Base-by-base conservation (phyloP, 2,329 filamentous ascomycete species). In the Trichoderma sp. region DNA sequence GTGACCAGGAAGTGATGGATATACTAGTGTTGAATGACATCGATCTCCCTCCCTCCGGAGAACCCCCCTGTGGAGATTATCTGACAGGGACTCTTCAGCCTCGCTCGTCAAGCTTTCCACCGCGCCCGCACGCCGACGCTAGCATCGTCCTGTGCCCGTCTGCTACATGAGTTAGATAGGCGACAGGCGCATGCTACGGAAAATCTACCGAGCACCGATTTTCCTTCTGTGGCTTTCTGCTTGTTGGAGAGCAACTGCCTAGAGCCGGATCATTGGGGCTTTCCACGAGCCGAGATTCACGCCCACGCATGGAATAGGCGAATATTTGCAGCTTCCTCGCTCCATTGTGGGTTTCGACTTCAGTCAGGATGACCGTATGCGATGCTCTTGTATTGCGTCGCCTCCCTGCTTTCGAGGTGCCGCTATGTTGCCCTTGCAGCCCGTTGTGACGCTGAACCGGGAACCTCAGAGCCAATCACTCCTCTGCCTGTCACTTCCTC, bases 51-150 rank as follows among this genome's bases (percentile, higher is more conserved):
- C 28, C 14, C 21, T 24, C 21, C 21, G 21, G 21, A 7, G 3
- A 5, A 14, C 15, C 28, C 30, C 34, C 34, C 14, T 26, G 45
- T 30, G 21, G 24, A 28, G 48, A 39, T 44, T 28, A 17, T n/a
- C 19, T 19, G 60, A 63, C 60, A 55, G 50, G 60, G 60, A 15
- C 17, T 21, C 24, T 45, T 62, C 59, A 61, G 58, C 59, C 59
- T 62, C 59, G 21, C 48, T 60, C 51, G 51, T 55, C 21, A 47
- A 28, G 41, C 17, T 21, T 24, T 44, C 28, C 28, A 52, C 50
- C 50, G 50, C 50, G 50, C 50, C 50, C 50, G 28, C n/a, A 52
- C 17, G 50, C 19, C 17, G 50, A 52, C 50, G 30, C 50, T 52
- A 52, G 50, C 50, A 52, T 52, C 50, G 5, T 24, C 28, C 26